Evolutionary conservation across 2,329 filamentous ascomycete genomes (phyloP).

Genomic region (Colletotrichum tanaceti): DNA sequence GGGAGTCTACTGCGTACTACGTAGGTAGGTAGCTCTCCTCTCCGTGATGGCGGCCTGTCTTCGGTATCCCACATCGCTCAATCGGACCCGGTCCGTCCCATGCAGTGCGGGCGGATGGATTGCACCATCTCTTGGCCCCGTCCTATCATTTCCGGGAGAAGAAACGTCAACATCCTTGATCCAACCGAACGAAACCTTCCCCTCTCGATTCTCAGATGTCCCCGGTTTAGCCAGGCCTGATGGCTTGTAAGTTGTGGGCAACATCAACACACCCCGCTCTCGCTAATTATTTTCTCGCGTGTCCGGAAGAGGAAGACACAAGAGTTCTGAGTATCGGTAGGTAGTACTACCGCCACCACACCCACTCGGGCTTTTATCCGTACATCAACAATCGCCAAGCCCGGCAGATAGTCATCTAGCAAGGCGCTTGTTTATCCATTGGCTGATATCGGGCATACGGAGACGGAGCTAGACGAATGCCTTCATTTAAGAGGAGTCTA

Average conservation of each 20-base stretch:
- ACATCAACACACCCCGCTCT: conserved; percentile 22
- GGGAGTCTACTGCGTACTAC: too few relatives aligned
- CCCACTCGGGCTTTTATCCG: conserved; percentile 32
- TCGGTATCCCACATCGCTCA: conserved; percentile 31
- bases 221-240: conserved; percentile 27
- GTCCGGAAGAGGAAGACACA: not conserved
- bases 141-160: conserved; percentile 37
- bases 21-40: too few relatives aligned
- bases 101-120: conserved; percentile 23
- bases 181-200: not conserved
- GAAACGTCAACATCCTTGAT: not conserved
- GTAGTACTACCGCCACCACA: too few relatives aligned
- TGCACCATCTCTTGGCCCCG: conserved; percentile 31
- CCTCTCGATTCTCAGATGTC: not conserved
- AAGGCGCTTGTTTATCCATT: conserved; percentile 7
- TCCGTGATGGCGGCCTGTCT: conserved; percentile 11
- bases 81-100: conserved; percentile 34
- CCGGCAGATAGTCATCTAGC: conserved; percentile 25
- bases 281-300: conserved; percentile 12
- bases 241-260: conserved; percentile 23
- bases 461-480: too few relatives aligned
- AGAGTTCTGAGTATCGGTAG: too few relatives aligned
- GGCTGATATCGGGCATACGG: not conserved
- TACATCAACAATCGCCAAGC: conserved; percentile 13
- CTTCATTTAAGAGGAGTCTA: too few relatives aligned